A percentile compares a stretch with the other conserved stretches of the same genome.
phyloP scores from a whole-genome alignment of 768 basidiomycete species.

The Leucogyrophana mollusca region DNA sequence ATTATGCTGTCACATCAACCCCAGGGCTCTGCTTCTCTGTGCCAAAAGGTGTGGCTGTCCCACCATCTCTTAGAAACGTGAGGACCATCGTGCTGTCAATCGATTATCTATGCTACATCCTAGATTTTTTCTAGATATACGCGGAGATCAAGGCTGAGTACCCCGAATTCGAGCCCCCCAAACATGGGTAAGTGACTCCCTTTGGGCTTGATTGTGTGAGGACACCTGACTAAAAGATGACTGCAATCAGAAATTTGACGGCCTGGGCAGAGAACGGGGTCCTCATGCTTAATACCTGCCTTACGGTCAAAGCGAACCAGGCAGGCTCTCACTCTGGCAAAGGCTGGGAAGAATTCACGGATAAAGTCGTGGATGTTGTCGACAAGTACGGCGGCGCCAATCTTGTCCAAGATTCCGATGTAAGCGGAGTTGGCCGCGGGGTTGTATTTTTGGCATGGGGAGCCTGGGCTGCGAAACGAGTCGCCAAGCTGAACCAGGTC shows the following conservation, averaged over 20 bases:
- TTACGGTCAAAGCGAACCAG: slow-evolving; percentile 76
- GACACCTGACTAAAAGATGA: slow-evolving; percentile 3
- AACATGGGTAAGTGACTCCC: slow-evolving; percentile 68
- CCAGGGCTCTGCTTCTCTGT: slow-evolving; percentile 89
- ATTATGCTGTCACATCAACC: slow-evolving; percentile 12
- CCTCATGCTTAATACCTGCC: slow-evolving; percentile 86
- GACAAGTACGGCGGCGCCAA: slow-evolving; percentile 76
- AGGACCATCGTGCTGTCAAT: slow-evolving; percentile 20
- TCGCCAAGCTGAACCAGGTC: slow-evolving; percentile 74
- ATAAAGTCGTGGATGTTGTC: slow-evolving; percentile 74
- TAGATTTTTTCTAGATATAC: slow-evolving; percentile 63
- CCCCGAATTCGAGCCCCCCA: slow-evolving; percentile 73
- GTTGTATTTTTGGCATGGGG: slow-evolving; percentile 93
- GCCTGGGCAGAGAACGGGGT: slow-evolving; percentile 86
- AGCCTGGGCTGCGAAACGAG: slow-evolving; percentile 79
- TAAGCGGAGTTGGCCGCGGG: slow-evolving; percentile 62
- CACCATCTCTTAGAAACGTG: slow-evolving; percentile 84
- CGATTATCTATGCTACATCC: slow-evolving; percentile 10
- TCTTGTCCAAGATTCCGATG: slow-evolving; percentile 41
- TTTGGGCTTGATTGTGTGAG: slow-evolving; percentile 10
- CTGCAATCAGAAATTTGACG: slow-evolving; percentile 62
- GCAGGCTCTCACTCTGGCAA: slow-evolving; percentile 81
- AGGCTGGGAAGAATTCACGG: slow-evolving; percentile 94
- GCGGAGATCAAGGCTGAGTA: slow-evolving; percentile 82
- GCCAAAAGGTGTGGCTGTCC: slow-evolving; percentile 67